A percentile compares a stretch with the other conserved stretches of the same genome.
Conservation (phyloP, 2,329 filamentous ascomycete genomes). For the Scytalidium sp. region DNA sequence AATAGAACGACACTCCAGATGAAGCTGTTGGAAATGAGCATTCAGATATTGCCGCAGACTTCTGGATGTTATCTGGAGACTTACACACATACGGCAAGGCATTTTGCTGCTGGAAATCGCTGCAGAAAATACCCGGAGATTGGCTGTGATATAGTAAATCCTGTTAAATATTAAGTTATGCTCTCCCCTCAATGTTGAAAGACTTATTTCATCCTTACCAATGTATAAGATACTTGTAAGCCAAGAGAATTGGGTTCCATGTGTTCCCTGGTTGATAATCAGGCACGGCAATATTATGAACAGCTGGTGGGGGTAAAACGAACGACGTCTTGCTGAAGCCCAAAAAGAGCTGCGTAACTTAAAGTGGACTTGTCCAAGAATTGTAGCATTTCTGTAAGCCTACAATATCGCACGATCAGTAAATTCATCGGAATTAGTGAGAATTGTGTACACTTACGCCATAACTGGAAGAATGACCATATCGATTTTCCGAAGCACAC, state of each 20-base stretch:
- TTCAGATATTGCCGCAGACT: too few species aligned
- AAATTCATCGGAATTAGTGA: too few species aligned
- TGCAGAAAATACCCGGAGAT: too few species aligned
- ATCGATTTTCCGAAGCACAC: too few species aligned
- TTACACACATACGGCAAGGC: conserved; percentile 14
- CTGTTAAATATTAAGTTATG: too few species aligned
- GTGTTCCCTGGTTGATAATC: conserved; percentile 42
- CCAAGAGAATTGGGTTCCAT: conserved; percentile 42
- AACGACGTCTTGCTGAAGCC: conserved; percentile 49
- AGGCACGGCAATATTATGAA: conserved; percentile 20
- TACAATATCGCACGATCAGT: too few species aligned
- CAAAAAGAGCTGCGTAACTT: conserved; percentile 54
- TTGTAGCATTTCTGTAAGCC: conserved; percentile 17
- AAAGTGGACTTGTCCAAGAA: conserved; percentile 40
- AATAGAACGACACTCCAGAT: conserved; percentile 17
- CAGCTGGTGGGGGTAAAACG: not conserved
- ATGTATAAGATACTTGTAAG: conserved; percentile 15
- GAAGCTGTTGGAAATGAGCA: too few species aligned
- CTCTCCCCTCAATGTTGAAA: too few species aligned
- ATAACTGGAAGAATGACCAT: too few species aligned
- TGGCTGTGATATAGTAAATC: not conserved
- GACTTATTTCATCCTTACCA: too few species aligned
- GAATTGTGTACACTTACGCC: too few species aligned
- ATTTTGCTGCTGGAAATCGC: conserved; percentile 4
- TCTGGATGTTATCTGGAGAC: too few species aligned